Evolutionary conservation across 768 basidiomycete species (phyloP).

Genomic region (Phaeotremella fagi): DNA sequence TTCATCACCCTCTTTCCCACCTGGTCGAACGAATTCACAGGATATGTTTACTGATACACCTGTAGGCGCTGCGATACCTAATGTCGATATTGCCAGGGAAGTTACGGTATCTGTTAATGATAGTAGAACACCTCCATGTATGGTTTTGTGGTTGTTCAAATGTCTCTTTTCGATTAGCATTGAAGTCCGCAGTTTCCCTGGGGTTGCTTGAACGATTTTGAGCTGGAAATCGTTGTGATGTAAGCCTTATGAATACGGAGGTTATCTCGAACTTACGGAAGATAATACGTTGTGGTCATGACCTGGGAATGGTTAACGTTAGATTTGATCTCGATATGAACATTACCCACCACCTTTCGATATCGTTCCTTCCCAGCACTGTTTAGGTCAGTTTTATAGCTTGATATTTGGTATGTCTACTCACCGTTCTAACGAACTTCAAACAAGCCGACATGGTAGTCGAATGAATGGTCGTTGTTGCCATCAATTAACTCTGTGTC

Average conservation of each 20-base stretch:
- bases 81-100: slow-evolving; percentile 40
- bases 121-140: slow-evolving; percentile 41
- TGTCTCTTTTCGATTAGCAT: slow-evolving; percentile 29
- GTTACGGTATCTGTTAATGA: slow-evolving; percentile 46
- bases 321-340: background rate
- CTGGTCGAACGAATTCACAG: slow-evolving; percentile 45
- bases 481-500: too few relatives aligned
- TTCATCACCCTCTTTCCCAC: slow-evolving; percentile 28
- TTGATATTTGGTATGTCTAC: too few relatives aligned
- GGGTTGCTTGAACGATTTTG: slow-evolving; percentile 25
- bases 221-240: slow-evolving; percentile 12
- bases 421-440: slow-evolving; percentile 23
- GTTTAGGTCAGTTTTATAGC: too few relatives aligned
- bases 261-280: slow-evolving; percentile 12
- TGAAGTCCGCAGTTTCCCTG: slow-evolving; percentile 24
- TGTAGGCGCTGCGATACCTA: slow-evolving; percentile 42
- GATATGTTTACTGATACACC: slow-evolving; percentile 43
- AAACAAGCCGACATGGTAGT: slow-evolving; percentile 12
- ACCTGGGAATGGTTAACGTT: slow-evolving; percentile 13
- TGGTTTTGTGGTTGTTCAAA: slow-evolving; percentile 42
- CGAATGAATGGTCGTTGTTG: too few relatives aligned
- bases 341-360: slow-evolving; percentile 26
- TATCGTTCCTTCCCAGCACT: slow-evolving; percentile 36
- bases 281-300: slow-evolving; percentile 33
- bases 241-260: background rate